A percentile compares a stretch with the other conserved stretches of the same genome.
Evolutionary conservation across 2,329 filamentous ascomycete genomes (phyloP).

Genomic region (Fusarium sp.): DNA sequence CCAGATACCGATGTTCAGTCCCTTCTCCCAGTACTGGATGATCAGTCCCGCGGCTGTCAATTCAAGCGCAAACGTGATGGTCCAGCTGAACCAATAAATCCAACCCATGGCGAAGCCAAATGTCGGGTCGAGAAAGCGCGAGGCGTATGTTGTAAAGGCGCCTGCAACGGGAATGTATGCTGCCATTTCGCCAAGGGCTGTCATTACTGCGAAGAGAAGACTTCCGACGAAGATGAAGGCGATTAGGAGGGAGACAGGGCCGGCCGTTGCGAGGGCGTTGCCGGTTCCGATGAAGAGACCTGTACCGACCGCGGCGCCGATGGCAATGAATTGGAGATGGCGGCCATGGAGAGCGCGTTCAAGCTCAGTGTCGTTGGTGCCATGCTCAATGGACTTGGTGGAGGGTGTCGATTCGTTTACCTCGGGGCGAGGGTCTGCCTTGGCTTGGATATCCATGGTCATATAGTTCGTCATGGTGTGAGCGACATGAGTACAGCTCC

Average conservation of each 20-base stretch:
- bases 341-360: slow-evolving; percentile 67
- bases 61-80: slow-evolving; percentile 67
- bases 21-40: slow-evolving; percentile 67
- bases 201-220: slow-evolving; percentile 20
- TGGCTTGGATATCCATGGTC: slow-evolving; percentile 24
- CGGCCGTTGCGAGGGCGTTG: slow-evolving; percentile 9
- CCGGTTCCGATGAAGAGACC: slow-evolving; percentile 64
- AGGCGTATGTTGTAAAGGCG: slow-evolving; percentile 61
- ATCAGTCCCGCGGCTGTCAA: slow-evolving; percentile 66
- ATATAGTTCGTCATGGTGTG: not conserved
- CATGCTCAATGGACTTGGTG: slow-evolving; percentile 43
- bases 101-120: slow-evolving; percentile 66
- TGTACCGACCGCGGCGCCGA: slow-evolving; percentile 67
- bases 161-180: slow-evolving; percentile 65
- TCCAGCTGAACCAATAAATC: slow-evolving; percentile 72
- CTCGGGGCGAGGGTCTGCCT: not conserved
- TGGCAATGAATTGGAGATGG: slow-evolving; percentile 66
- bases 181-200: slow-evolving; percentile 62
- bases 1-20: slow-evolving; percentile 64
- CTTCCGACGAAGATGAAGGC: slow-evolving; percentile 24
- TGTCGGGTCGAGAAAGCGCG: slow-evolving; percentile 63
- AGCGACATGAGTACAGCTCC: no score
- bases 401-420: slow-evolving; percentile 8
- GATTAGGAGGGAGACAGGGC: slow-evolving; percentile 19
- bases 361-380: slow-evolving; percentile 58